Conservation (phyloP, 108 stramenopile species). For the Cyclostephanos tholiformis region DNA sequence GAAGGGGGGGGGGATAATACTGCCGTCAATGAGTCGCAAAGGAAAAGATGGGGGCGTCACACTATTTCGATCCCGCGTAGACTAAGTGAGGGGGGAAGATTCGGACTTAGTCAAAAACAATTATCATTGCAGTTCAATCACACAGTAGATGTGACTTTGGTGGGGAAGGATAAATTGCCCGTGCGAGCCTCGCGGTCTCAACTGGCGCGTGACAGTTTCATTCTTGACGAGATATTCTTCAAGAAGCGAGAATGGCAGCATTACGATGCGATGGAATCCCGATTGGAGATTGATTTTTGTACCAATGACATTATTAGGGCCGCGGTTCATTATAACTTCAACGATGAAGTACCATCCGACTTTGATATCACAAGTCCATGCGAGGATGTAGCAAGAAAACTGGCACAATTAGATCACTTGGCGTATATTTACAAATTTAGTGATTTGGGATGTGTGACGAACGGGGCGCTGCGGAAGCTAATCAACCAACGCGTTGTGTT, state of each 20-base stretch:
- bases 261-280: constrained; percentile 16
- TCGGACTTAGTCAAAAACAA: too few species aligned
- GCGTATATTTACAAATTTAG: constrained; percentile 53
- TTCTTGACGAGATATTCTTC: constrained; percentile 60
- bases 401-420: constrained; percentile 59
- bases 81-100: too few species aligned
- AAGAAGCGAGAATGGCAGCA: constrained; percentile 16
- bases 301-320: constrained; percentile 46
- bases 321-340: constrained; percentile 58
- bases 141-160: constrained; percentile 50
- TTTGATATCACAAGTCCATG: constrained; percentile 44
- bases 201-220: constrained; percentile 49
- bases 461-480: constrained; percentile 47
- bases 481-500: constrained; percentile 54
- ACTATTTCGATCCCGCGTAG: too few species aligned
- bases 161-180: constrained; percentile 44
- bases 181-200: constrained; percentile 54
- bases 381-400: constrained; percentile 50
- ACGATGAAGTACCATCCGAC: constrained; percentile 49
- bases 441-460: constrained; percentile 41
- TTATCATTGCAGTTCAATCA: too few species aligned
- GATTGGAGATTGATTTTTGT: constrained; percentile 38
- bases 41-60: too few species aligned
- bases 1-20: too few species aligned
- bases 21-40: too few species aligned